A percentile compares a stretch with the other conserved stretches of the same genome.
Evolutionary conservation across 176 grass and related monocot genomes (phyloP).

Genomic region (Hsuehochloa calcarea): DNA sequence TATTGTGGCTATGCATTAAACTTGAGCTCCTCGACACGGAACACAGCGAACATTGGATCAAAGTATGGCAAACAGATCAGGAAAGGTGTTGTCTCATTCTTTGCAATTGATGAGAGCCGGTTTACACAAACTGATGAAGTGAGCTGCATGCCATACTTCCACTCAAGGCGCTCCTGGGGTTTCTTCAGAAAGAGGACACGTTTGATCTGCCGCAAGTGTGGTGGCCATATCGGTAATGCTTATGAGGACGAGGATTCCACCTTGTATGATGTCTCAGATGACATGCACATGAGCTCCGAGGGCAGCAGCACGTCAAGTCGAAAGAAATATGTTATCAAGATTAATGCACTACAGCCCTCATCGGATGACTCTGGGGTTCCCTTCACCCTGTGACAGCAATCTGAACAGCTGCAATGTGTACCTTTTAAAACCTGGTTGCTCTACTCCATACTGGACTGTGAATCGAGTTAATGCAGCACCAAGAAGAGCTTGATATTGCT

Average conservation of each 20-base stretch:
- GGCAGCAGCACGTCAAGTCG: background rate
- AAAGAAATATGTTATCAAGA: slow-evolving; percentile 74
- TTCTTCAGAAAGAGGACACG: slow-evolving; percentile 47
- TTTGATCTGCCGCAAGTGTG: slow-evolving; percentile 63
- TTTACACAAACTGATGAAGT: slow-evolving; percentile 60
- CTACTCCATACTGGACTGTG: background rate
- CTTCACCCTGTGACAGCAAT: slow-evolving; percentile 4
- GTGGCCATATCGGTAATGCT: slow-evolving; percentile 43
- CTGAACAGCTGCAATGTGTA: background rate
- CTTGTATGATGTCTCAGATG: slow-evolving; percentile 23
- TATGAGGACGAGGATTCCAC: slow-evolving; percentile 44
- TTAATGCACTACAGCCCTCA: slow-evolving; percentile 56
- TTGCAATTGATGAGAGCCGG: slow-evolving; percentile 44
- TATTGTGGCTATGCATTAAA: slow-evolving; percentile 62
- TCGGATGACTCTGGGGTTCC: slow-evolving; percentile 27
- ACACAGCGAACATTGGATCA: slow-evolving; percentile 61
- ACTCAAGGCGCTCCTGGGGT: slow-evolving; percentile 54
- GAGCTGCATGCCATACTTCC: slow-evolving; percentile 59
- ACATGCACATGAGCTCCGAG: slow-evolving; percentile 10
- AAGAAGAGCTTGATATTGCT: background rate
- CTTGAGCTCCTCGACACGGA: slow-evolving; percentile 61
- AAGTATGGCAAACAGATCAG: slow-evolving; percentile 72
- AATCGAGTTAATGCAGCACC: background rate
- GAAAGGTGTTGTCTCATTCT: slow-evolving; percentile 67
- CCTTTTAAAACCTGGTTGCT: background rate